A percentile compares a stretch with the other conserved stretches of the same genome.
Conservation (phyloP, 2,329 filamentous ascomycete species). For the Alternaria alternata region DNA sequence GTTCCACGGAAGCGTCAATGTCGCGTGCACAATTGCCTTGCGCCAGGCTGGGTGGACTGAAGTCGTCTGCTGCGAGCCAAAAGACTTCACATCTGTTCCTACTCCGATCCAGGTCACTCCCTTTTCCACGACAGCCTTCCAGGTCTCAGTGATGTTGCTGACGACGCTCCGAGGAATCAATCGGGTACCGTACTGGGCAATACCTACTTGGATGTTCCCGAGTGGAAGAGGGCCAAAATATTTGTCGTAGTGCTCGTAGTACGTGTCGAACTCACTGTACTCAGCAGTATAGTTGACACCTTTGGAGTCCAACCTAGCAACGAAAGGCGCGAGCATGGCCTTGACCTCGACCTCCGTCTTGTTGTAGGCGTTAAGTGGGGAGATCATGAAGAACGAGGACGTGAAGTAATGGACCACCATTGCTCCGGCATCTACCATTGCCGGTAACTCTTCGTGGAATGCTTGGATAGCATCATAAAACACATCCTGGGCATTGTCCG, state of each 20-base stretch:
- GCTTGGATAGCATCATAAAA: slow-evolving; percentile 31
- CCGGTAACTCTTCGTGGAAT: slow-evolving; percentile 29
- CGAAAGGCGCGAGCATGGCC: slow-evolving; percentile 27
- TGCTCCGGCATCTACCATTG: slow-evolving; percentile 29
- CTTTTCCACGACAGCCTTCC: slow-evolving; percentile 24
- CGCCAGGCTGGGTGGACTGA: slow-evolving; percentile 36
- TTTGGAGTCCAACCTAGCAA: slow-evolving; percentile 20
- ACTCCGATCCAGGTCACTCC: slow-evolving; percentile 33
- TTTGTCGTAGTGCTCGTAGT: slow-evolving; percentile 35
- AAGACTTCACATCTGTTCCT: slow-evolving; percentile 20
- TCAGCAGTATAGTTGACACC: slow-evolving; percentile 23
- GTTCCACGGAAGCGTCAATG: slow-evolving; percentile 28
- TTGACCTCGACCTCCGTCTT: slow-evolving; percentile 22
- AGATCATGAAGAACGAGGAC: slow-evolving; percentile 24
- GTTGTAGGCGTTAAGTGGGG: slow-evolving; percentile 33
- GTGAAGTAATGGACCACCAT: slow-evolving; percentile 31
- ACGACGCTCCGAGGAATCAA: slow-evolving; percentile 28
- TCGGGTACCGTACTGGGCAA: slow-evolving; percentile 27
- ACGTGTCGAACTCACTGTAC: slow-evolving; percentile 24
- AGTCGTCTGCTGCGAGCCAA: slow-evolving; percentile 25
- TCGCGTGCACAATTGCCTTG: slow-evolving; percentile 27
- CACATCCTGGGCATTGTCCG: slow-evolving; percentile 17
- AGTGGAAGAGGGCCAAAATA: slow-evolving; percentile 32
- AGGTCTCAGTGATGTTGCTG: slow-evolving; percentile 21
- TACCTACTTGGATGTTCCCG: slow-evolving; percentile 31